These are phyloP conservation scores for Calocybe indica DNA, from an alignment of 768 basidiomycete species.

Conservation along the genomic window DNA sequence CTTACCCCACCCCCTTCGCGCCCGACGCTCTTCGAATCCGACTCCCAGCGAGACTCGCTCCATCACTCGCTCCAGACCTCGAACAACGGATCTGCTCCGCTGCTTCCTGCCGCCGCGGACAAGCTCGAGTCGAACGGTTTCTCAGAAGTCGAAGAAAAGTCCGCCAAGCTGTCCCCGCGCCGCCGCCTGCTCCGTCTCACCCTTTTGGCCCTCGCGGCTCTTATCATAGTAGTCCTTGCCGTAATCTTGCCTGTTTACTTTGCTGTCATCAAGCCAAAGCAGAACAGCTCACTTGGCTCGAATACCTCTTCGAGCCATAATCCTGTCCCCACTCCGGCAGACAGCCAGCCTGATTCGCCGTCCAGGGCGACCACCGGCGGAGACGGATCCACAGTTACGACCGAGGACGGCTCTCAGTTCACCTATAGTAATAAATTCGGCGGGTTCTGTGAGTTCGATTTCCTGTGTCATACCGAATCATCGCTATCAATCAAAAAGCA, in stretches of 20 bases:
- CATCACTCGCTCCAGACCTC: slow-evolving; percentile 3
- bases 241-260: slow-evolving; percentile 58
- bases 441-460: slow-evolving; percentile 54
- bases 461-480: not conserved
- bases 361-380: slow-evolving; percentile 43
- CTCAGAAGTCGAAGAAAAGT: slow-evolving; percentile 2
- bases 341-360: not conserved
- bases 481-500: no score
- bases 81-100: slow-evolving; percentile 11
- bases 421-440: slow-evolving; percentile 75
- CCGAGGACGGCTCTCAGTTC: slow-evolving; percentile 66
- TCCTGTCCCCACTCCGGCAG: slow-evolving; percentile 5
- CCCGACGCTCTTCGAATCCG: not conserved
- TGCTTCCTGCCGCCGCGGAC: slow-evolving; percentile 5
- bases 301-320: slow-evolving; percentile 3
- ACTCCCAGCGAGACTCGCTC: slow-evolving; percentile 11
- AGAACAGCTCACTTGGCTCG: slow-evolving; percentile 7
- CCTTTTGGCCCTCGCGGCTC: slow-evolving; percentile 27
- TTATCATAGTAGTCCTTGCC: slow-evolving; percentile 35
- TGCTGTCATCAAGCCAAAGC: slow-evolving; percentile 39
- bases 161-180: slow-evolving; percentile 8
- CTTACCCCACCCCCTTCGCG: not conserved
- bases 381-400: slow-evolving; percentile 61
- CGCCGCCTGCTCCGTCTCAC: slow-evolving; percentile 11
- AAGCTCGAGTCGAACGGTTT: slow-evolving; percentile 6